Conservation (phyloP, 768 basidiomycete genomes). For the Gyrodon lividus region DNA sequence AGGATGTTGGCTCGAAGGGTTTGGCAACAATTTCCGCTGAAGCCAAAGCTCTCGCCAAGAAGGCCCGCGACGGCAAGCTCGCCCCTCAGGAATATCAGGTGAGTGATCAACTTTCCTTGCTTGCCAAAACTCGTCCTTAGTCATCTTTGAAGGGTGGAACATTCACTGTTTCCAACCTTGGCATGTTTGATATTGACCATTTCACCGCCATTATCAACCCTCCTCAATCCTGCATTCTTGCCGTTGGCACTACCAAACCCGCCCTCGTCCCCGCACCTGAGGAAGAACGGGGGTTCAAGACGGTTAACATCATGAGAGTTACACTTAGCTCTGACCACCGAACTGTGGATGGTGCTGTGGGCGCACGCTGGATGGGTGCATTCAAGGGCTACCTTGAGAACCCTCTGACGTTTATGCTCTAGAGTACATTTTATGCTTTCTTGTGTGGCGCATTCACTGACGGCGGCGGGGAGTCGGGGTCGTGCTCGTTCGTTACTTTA, state of each 20-base stretch:
- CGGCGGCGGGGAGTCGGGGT: conserved; percentile 2
- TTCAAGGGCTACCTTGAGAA: conserved; percentile 98
- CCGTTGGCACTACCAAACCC: conserved; percentile 85
- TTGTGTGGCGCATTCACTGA: neutral
- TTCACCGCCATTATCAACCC: conserved; percentile 99
- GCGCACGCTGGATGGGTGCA: conserved; percentile 86
- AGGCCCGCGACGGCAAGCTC: conserved; percentile 95
- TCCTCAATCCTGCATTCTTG: conserved; percentile 97
- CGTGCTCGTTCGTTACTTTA: conserved; percentile 13
- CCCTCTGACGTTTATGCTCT: conserved; percentile 95
- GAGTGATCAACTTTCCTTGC: conserved; percentile 5
- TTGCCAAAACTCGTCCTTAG: conserved; percentile 1
- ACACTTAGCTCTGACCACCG: conserved; percentile 95
- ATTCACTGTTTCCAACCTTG: conserved; percentile 98
- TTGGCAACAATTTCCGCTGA: conserved; percentile 90
- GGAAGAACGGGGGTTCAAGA: conserved; percentile 94
- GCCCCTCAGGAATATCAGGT: conserved; percentile 96
- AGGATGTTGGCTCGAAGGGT: conserved; percentile 90
- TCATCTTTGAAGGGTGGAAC: conserved; percentile 72
- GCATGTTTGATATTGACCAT: conserved; percentile 94
- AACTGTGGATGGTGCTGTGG: conserved; percentile 94
- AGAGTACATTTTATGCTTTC: conserved; percentile 22
- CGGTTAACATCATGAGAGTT: conserved; percentile 88
- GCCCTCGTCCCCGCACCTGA: conserved; percentile 84
- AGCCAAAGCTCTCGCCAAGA: conserved; percentile 89